Evolutionary conservation across 805 yeast genomes (phyloP).

Genomic region (Metschnikowia baotianmanensis): DNA sequence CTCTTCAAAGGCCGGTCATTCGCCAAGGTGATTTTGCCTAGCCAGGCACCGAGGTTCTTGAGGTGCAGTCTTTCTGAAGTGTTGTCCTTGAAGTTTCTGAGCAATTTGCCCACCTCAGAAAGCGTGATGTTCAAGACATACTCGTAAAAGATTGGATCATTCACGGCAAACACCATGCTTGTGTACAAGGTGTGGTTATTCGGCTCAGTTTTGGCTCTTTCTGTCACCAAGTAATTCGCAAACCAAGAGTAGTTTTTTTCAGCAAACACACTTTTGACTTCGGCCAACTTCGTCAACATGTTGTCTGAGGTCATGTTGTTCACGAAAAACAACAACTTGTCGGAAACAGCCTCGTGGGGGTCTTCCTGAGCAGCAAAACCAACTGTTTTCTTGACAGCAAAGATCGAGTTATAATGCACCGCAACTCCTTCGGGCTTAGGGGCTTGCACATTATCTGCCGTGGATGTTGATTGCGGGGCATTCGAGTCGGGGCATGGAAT

Average conservation of each 20-base stretch:
- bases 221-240: conserved; percentile 74
- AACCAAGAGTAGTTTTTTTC: conserved; percentile 76
- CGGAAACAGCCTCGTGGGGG: conserved; percentile 67
- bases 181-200: conserved; percentile 82
- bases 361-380: conserved; percentile 56
- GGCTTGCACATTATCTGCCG: conserved; percentile 17
- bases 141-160: conserved; percentile 54
- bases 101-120: conserved; percentile 56
- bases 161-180: conserved; percentile 57
- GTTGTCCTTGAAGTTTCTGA: conserved; percentile 52
- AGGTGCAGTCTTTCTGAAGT: conserved; percentile 67
- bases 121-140: conserved; percentile 65
- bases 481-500: conserved; percentile 36
- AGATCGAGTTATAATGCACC: conserved; percentile 47
- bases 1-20: conserved; percentile 74
- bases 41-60: conserved; percentile 88
- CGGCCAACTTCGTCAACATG: conserved; percentile 56
- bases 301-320: conserved; percentile 84
- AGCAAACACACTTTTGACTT: conserved; percentile 55
- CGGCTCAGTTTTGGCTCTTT: conserved; percentile 87
- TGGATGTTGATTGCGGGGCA: conserved; percentile 10
- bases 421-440: conserved; percentile 14
- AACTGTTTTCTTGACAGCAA: conserved; percentile 37
- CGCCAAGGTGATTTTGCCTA: conserved; percentile 79
- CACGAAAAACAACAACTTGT: conserved; percentile 75